Evolutionary conservation across 2,329 filamentous ascomycete genomes (phyloP).

Genomic region (Acrodontium crateriforme): DNA sequence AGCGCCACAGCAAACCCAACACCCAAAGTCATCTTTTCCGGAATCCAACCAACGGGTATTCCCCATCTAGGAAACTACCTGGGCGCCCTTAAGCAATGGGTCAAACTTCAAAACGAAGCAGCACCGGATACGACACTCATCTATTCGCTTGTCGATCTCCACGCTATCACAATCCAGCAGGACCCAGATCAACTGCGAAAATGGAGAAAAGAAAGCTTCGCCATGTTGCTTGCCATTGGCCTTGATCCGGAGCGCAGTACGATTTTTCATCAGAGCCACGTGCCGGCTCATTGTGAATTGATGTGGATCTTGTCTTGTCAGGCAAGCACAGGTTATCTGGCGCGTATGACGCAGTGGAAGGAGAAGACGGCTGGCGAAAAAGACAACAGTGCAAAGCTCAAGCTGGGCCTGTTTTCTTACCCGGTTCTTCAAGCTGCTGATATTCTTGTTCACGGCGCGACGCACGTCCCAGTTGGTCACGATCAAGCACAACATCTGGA

Average conservation of each 20-base stretch:
- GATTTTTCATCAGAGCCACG: conserved; percentile 58
- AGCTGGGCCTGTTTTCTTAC: conserved; percentile 88
- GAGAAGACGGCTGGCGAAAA: conserved; percentile 32
- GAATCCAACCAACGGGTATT: conserved; percentile 89
- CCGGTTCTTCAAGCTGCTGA: conserved; percentile 92
- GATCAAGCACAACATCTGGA: conserved; percentile 92
- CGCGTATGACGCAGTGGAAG: conserved; percentile 99
- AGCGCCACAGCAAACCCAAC: conserved; percentile 4
- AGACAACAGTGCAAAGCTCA: conserved; percentile 41
- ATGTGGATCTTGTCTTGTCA: conserved; percentile 96
- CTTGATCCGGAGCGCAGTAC: conserved; percentile 62
- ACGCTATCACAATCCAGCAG: conserved; percentile 76
- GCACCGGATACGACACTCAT: conserved; percentile 47
- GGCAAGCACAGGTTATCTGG: conserved; percentile 84
- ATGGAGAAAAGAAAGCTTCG: conserved; percentile 61
- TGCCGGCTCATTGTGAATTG: conserved; percentile 69
- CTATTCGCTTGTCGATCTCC: conserved; percentile 84
- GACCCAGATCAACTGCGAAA: conserved; percentile 45
- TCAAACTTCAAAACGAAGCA: conserved; percentile 56
- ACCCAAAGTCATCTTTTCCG: conserved; percentile 63
- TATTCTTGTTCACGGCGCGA: conserved; percentile 76
- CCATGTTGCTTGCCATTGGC: conserved; percentile 70
- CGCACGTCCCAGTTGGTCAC: conserved; percentile 91
- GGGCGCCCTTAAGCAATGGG: conserved; percentile 80
- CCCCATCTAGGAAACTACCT: conserved; percentile 94